phyloP scores from a whole-genome alignment of 2,329 filamentous ascomycete species.

The Venturiaceae sp. region DNA sequence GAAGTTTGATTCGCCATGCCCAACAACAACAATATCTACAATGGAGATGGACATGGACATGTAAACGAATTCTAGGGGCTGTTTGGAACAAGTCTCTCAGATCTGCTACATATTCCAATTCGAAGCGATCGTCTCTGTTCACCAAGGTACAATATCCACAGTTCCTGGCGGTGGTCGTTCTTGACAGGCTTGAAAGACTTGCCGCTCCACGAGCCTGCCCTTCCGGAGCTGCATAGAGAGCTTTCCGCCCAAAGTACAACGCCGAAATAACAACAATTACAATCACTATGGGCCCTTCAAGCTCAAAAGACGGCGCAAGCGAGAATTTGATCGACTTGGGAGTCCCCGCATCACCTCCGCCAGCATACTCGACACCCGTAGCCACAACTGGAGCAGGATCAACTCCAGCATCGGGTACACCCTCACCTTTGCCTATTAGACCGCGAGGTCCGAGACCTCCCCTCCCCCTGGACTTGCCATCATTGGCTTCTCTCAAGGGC shows the following conservation, averaged over 20 bases:
- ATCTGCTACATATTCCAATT: not conserved
- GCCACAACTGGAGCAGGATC: conserved; percentile 11
- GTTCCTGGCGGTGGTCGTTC: not conserved
- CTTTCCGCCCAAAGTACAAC: too few species aligned
- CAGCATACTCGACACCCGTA: conserved; percentile 27
- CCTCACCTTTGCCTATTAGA: too few species aligned
- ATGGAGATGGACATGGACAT: too few species aligned
- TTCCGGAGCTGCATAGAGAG: not conserved
- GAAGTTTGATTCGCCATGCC: not conserved
- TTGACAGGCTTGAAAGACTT: not conserved
- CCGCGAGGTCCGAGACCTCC: conserved; percentile 41
- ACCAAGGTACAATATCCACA: not conserved
- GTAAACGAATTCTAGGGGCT: too few species aligned
- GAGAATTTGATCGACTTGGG: not conserved
- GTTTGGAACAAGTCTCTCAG: not conserved
- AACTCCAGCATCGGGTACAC: conserved; percentile 11
- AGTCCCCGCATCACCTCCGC: conserved; percentile 26
- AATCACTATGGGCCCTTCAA: not conserved
- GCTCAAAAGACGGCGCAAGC: not conserved
- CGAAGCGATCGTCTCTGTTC: not conserved
- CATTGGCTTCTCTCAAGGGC: conserved; percentile 63
- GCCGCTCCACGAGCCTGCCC: not conserved
- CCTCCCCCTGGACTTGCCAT: conserved; percentile 67
- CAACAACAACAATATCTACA: not conserved
- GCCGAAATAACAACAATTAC: too few species aligned